Evolutionary conservation across 2,329 filamentous ascomycete species (phyloP), one percentile per base, ranked within the genome.

Genomic region (Fusarium citri): DNA sequence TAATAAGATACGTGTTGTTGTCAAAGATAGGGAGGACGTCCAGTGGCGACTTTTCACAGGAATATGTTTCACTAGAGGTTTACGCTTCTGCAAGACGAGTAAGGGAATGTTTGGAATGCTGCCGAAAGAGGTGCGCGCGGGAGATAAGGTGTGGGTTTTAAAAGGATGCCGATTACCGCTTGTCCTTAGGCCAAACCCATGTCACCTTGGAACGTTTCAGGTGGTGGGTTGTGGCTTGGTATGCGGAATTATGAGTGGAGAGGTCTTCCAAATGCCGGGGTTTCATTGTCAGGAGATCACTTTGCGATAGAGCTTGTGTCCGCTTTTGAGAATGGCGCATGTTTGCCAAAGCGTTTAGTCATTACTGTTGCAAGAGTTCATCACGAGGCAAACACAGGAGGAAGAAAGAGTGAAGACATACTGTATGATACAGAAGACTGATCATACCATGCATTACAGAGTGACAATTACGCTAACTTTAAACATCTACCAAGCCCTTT

Each of bases 11-110:
- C 2, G 5, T 8, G 22, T 5, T 2, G 10, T 0, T 2, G 28
- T 50, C 0, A 0, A 6, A 18, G 18, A 30, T 4, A 20, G 40
- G 2, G 4, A 15, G 1, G 1, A 8, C 1, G 2, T 22, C 8
- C 2, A 48, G 4, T 6, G 7, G 2, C 15, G 10, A 0, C 9
- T 66, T 0, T 25, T 23, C 16, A 0, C 14, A 4, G 18, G 41
- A 2, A 2, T 61, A 4, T 10, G n/a, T 4, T 7, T 6, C 2
- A 34, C 5, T 1, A 25, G 15, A 4, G 61, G 61, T 2, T 11
- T 66, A 3, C 20, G 55, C 3, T 26, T 53, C 1, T 45, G 16
- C 5, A 66, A 25, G 8, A 41, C 62, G 2, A 7, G 4, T 0
- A 56, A 8, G 15, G 47, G 41, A 0, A 26, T 62, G 1, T 28